Evolutionary conservation across 2,329 filamentous ascomycete species (phyloP).

Genomic region (Aspergillus felis): DNA sequence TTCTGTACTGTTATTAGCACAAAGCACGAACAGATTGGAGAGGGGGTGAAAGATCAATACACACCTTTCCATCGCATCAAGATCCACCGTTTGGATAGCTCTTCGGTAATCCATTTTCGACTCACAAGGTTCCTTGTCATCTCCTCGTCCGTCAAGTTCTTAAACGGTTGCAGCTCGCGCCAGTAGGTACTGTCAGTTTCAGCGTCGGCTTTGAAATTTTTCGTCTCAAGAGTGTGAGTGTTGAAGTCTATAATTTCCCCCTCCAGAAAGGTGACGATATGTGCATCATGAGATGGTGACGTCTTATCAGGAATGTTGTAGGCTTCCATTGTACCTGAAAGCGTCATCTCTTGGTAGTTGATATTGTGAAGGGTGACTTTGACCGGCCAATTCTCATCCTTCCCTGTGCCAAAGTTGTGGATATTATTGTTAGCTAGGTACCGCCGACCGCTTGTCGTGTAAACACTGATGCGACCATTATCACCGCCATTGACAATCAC

Average conservation of each 20-base stretch:
- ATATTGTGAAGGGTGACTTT: conserved; percentile 63
- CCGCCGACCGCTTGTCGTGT: conserved; percentile 34
- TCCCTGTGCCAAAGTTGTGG: conserved; percentile 20
- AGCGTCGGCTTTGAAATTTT: conserved; percentile 44
- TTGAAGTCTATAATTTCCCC: conserved; percentile 66
- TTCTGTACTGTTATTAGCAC: conserved; percentile 29
- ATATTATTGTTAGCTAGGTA: conserved; percentile 31
- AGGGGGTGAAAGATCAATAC: conserved; percentile 4
- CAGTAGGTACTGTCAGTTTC: conserved; percentile 48
- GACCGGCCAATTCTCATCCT: conserved; percentile 63
- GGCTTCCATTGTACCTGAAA: conserved; percentile 67
- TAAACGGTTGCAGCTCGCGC: conserved; percentile 47
- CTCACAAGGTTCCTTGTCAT: conserved; percentile 43
- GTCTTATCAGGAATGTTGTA: conserved; percentile 61
- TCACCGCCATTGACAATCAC: conserved; percentile 35
- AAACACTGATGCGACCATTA: conserved; percentile 31
- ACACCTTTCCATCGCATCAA: conserved; percentile 51
- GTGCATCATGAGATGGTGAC: conserved; percentile 37
- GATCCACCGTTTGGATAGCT: conserved; percentile 43
- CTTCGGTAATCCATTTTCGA: conserved; percentile 41
- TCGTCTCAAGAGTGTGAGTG: conserved; percentile 45
- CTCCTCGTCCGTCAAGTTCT: conserved; percentile 41
- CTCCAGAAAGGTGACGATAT: conserved; percentile 64
- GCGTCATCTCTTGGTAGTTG: conserved; percentile 57
- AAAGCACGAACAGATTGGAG: not conserved